Percentiles rank a stretch among this genome's conserved stretches.
Conservation (phyloP, 225 moss, liverwort and hornwort species). For the Pseudisothecium myosuroides region DNA sequence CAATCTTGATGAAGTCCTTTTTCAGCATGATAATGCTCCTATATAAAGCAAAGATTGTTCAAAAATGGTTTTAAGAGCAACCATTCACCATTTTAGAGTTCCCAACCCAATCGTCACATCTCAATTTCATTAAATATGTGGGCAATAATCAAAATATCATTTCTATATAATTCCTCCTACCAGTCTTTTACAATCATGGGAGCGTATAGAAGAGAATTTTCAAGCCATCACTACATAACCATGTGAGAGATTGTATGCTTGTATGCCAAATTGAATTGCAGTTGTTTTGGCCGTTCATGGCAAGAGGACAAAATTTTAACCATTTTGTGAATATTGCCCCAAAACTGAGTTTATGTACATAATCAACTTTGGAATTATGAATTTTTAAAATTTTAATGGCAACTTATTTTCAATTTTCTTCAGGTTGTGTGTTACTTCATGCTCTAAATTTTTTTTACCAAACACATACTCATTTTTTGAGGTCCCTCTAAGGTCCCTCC, state of each 20-base stretch:
- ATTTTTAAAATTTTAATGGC: neutral
- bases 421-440: neutral
- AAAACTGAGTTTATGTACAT: neutral
- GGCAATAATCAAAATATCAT: neutral
- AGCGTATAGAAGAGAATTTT: neutral
- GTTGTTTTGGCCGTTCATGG: rapidly evolving
- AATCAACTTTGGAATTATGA: neutral
- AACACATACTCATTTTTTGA: no score
- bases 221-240: rapidly evolving
- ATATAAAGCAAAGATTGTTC: neutral
- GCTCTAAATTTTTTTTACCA: neutral
- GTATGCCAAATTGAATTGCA: neutral
- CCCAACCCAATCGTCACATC: rapidly evolving
- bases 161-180: neutral
- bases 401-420: neutral
- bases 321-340: neutral
- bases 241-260: neutral
- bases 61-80: no score
- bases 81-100: neutral
- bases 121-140: neutral
- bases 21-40: neutral
- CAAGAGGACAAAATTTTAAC: neutral
- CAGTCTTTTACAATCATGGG: rapidly evolving
- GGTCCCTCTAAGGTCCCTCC: no score
- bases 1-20: neutral